Percentiles rank a stretch among this genome's conserved stretches.
These are phyloP conservation scores for Penicillium fuscoglaucum DNA, from an alignment of 2,329 filamentous ascomycete genomes.

Conservation along the genomic window DNA sequence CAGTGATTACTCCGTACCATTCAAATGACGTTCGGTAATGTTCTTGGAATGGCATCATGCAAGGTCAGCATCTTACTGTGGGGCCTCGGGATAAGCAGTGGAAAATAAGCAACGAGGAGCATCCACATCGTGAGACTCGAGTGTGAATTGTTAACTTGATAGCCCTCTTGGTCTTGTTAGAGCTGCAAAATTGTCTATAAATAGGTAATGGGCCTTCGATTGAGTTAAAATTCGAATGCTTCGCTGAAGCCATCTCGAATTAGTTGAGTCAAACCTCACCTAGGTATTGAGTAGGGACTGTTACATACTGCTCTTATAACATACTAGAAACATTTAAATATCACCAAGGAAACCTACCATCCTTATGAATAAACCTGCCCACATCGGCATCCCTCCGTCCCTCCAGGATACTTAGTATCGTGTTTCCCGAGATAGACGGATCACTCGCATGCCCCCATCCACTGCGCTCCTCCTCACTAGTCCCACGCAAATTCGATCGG, in stretches of 20 bases:
- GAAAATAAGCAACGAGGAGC: too few relatives aligned
- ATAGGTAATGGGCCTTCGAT: too few relatives aligned
- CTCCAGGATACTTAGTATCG: not conserved
- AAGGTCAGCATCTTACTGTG: not conserved
- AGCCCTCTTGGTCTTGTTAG: not conserved
- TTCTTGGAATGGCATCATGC: not conserved
- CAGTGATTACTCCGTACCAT: too few relatives aligned
- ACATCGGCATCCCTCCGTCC: not conserved
- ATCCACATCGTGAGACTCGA: too few relatives aligned
- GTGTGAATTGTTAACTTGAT: not conserved
- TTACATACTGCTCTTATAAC: too few relatives aligned
- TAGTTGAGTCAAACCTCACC: too few relatives aligned
- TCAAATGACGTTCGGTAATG: not conserved
- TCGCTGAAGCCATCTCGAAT: too few relatives aligned
- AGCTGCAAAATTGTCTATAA: too few relatives aligned
- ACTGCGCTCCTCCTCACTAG: not conserved
- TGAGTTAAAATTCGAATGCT: too few relatives aligned
- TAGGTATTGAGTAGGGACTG: too few relatives aligned
- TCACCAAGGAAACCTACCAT: not conserved
- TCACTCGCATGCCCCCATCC: not conserved
- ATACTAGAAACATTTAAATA: not conserved
- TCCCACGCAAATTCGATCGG: not conserved
- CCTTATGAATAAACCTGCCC: not conserved
- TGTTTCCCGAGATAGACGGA: not conserved
- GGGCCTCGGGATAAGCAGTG: not conserved